Evolutionary conservation across 495 filamentous ascomycete species (phyloP).

Genomic region (Aspergillus panamensis): DNA sequence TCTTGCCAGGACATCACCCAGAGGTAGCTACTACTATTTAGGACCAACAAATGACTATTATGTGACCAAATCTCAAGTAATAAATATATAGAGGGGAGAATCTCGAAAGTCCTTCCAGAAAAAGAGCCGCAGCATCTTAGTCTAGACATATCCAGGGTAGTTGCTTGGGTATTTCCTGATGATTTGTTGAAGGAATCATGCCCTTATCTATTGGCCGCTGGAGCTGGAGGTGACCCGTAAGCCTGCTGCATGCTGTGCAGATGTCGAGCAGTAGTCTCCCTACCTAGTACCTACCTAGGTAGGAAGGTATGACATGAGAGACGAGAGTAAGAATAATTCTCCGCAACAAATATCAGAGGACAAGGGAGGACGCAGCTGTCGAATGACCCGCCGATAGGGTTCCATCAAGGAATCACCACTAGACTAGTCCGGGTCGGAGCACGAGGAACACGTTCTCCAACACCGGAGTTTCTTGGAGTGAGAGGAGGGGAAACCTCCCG

Average conservation of each 20-base stretch:
- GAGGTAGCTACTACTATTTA: too few relatives aligned
- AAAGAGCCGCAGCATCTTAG: background rate
- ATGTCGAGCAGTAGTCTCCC: background rate
- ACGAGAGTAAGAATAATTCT: too few relatives aligned
- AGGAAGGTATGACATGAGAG: background rate
- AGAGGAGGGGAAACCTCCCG: background rate
- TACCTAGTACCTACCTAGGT: background rate
- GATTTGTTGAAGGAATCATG: background rate
- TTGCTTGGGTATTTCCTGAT: background rate
- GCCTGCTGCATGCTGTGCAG: background rate
- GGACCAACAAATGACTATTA: background rate
- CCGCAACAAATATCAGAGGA: too few relatives aligned
- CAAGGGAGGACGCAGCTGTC: too few relatives aligned
- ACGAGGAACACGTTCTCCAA: too few relatives aligned
- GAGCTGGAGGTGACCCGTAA: background rate
- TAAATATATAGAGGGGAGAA: background rate
- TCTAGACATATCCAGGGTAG: background rate
- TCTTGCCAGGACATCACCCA: too few relatives aligned
- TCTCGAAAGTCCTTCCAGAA: background rate
- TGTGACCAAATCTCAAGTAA: background rate
- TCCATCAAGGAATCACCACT: too few relatives aligned
- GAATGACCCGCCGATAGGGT: too few relatives aligned
- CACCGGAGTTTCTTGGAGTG: too few relatives aligned
- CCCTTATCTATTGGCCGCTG: background rate
- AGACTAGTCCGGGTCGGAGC: too few relatives aligned